Base-by-base conservation (phyloP, 352 stramenopile genomes). In the Phytopythium boreale region DNA sequence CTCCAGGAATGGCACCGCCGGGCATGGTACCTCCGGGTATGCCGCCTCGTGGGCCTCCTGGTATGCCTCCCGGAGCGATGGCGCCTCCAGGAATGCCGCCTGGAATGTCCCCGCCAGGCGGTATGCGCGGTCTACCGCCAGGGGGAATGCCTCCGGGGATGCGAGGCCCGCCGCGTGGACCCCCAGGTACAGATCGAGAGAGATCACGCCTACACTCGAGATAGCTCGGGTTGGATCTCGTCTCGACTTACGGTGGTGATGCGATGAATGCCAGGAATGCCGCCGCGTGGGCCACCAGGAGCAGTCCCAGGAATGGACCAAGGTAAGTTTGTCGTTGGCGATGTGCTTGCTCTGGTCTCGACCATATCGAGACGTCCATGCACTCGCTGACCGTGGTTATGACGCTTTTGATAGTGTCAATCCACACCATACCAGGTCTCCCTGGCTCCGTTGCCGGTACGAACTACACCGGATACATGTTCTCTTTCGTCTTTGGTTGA, bases 231-330 rank as follows among this genome's bases (percentile, higher is more conserved):
- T 1, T 26, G 19, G 19, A 50, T 26, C 43, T 15, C 43, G 39
- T n/a, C 2, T 46, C 15, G 39, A 20, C 39, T 46, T n/a, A 26
- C 10, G 20, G 4, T 50, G 43, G 12, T 6, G 46, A 31, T 19
- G 46, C 4, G 46, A 15, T 50, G 44, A 31, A 17, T 19, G 46
- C 8, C 46, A 52, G 46, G 46, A n/a, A 52, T 52, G 62, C 62
- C 62, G 55, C 56, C 60, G 9, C 29, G 68, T 47, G 67, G 66
- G 17, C 69, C 39, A n/a, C 72, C 71, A 17, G 67, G 67, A 22
- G 50, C 63, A 19, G n/a, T n/a, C 9, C 46, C 46, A 52, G 46
- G 46, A 14, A 31, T 52, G 46, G 46, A 8, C 7, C 55, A 60
- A 60, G 55, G 55, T 60, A 34, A 6, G 46, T 27, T 52, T 17